A percentile compares a stretch with the other conserved stretches of the same genome.
phyloP scores from a whole-genome alignment of 139 green algal genomes.

The Parachlorella kessleri region DNA sequence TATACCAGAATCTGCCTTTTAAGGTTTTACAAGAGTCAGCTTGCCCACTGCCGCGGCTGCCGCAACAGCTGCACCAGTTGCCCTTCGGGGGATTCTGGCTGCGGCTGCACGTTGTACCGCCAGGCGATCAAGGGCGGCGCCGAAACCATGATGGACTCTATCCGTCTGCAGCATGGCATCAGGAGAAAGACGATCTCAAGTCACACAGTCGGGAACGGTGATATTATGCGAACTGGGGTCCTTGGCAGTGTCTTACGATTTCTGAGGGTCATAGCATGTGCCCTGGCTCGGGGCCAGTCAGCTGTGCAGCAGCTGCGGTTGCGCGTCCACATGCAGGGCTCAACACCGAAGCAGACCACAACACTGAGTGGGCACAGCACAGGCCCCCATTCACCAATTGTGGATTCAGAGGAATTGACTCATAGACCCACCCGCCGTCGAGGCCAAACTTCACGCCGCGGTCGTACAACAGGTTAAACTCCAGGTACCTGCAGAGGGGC shows the following conservation, averaged over 20 bases:
- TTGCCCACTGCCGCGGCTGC: slow-evolving; percentile 72
- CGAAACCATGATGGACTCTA: slow-evolving; percentile 97
- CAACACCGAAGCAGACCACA: neutral
- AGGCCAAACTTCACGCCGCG: slow-evolving; percentile 89
- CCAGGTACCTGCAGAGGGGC: slow-evolving; percentile 75
- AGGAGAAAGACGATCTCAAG: no score
- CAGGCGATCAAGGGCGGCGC: slow-evolving; percentile 87
- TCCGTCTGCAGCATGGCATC: no score
- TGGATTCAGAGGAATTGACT: no score
- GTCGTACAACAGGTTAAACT: slow-evolving; percentile 99
- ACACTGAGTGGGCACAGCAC: neutral
- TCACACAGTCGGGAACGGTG: no score
- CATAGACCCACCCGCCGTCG: slow-evolving; percentile 25
- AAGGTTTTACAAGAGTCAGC: no score
- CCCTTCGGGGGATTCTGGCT: slow-evolving; percentile 62
- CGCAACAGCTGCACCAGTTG: slow-evolving; percentile 69
- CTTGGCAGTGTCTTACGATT: no score
- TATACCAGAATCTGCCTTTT: no score
- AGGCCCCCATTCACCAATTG: no score
- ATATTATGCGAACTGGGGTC: no score
- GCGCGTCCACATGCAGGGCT: neutral
- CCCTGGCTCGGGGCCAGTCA: no score
- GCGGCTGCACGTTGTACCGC: slow-evolving; percentile 79
- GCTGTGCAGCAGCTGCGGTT: no score
- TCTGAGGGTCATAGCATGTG: no score